Percentiles rank a stretch among this genome's conserved stretches.
These are phyloP conservation scores for Vinca minor DNA, from an alignment of 257 asterid genomes.

Conservation along the genomic window DNA sequence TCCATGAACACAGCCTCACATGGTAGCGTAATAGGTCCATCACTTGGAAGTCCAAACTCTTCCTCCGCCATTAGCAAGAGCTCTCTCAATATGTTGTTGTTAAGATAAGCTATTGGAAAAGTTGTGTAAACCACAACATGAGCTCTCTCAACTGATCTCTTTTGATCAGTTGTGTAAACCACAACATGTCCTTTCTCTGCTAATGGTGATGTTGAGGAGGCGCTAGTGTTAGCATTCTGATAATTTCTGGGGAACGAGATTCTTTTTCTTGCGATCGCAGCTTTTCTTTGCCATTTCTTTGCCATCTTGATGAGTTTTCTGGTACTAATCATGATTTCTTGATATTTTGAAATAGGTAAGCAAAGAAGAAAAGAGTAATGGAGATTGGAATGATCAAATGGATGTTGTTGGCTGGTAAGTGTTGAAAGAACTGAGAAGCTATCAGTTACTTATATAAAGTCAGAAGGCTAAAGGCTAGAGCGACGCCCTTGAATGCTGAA, in stretches of 20 bases:
- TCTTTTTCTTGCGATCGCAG: not conserved
- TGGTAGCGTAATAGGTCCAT: not conserved
- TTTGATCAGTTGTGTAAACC: slow-evolving; percentile 24
- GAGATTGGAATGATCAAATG: not conserved
- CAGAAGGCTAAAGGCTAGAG: no score
- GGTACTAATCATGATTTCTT: not conserved
- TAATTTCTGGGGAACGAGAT: not conserved
- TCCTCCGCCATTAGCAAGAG: slow-evolving; percentile 18
- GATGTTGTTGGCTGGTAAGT: not conserved
- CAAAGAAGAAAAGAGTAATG: not conserved
- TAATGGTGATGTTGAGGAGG: not conserved
- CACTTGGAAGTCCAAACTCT: slow-evolving; percentile 16
- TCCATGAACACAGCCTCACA: slow-evolving; percentile 17
- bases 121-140: slow-evolving; percentile 27
- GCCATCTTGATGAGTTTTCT: slow-evolving; percentile 1
- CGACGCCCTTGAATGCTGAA: no score
- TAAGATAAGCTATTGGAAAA: slow-evolving; percentile 23
- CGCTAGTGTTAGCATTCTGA: not conserved
- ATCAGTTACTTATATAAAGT: not conserved
- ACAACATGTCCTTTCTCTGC: slow-evolving; percentile 31
- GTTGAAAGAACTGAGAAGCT: not conserved
- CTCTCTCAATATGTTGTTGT: slow-evolving; percentile 12
- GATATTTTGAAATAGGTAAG: not conserved
- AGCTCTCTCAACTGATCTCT: no score
- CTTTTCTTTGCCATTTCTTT: slow-evolving; percentile 3